Conservation (phyloP, 2,329 filamentous ascomycete species). For the Cordyceps pruinosa region DNA sequence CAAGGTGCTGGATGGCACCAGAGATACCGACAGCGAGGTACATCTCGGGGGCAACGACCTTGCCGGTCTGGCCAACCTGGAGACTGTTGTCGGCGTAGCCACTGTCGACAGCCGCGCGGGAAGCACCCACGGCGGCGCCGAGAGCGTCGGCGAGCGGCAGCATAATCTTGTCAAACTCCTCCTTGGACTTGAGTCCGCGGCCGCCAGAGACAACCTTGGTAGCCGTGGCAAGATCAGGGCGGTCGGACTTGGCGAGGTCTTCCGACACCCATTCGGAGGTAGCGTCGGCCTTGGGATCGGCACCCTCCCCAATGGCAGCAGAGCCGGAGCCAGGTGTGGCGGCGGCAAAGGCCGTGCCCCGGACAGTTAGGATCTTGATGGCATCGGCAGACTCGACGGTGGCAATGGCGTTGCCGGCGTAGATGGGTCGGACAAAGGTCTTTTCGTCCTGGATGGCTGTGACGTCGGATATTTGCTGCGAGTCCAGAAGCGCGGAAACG, state of each 20-base stretch:
- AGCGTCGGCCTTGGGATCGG: conserved; percentile 70
- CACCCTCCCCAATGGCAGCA: conserved; percentile 70
- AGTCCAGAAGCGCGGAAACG: conserved; percentile 83
- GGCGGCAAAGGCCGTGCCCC: conserved; percentile 83
- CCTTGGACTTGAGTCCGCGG: conserved; percentile 92
- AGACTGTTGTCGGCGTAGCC: conserved; percentile 98
- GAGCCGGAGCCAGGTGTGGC: conserved; percentile 65
- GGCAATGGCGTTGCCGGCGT: conserved; percentile 93
- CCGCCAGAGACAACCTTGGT: conserved; percentile 86
- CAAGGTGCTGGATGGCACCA: conserved; percentile 94
- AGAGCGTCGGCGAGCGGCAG: conserved; percentile 85
- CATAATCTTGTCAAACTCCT: conserved; percentile 92
- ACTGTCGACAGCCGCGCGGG: conserved; percentile 89
- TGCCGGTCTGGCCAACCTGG: conserved; percentile 96
- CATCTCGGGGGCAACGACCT: conserved; percentile 93
- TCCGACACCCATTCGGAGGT: conserved; percentile 88
- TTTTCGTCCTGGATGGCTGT: conserved; percentile 81
- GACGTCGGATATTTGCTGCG: conserved; percentile 90
- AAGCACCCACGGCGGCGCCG: conserved; percentile 92
- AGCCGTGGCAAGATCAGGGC: conserved; percentile 88
- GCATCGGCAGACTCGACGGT: conserved; percentile 86
- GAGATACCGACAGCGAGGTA: conserved; percentile 96
- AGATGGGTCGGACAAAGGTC: conserved; percentile 93
- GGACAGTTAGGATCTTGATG: conserved; percentile 85
- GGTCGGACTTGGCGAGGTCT: conserved; percentile 85